Evolutionary conservation across 208 protist species (phyloP).

Genomic region (Angomonas deanei): DNA sequence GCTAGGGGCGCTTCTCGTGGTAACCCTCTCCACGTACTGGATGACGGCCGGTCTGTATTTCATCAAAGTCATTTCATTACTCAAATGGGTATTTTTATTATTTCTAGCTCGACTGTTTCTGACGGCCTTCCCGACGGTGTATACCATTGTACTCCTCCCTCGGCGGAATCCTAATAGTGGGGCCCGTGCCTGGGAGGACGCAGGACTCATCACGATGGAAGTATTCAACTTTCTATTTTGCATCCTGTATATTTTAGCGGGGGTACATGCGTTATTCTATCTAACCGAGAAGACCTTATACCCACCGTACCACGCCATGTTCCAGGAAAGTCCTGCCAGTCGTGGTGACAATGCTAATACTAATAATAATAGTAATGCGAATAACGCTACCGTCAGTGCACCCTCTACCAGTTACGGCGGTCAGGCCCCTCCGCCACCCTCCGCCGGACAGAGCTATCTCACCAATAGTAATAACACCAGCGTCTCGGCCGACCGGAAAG

Average conservation of each 20-base stretch:
- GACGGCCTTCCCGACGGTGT: constrained; percentile 38
- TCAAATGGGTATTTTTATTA: constrained; percentile 15
- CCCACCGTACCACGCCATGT: constrained; percentile 23
- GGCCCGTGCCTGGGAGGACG: constrained; percentile 29
- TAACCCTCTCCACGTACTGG: constrained; percentile 34
- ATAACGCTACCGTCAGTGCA: no score
- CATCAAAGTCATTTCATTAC: constrained; percentile 10
- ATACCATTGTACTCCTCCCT: constrained; percentile 29
- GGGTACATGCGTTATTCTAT: constrained; percentile 30
- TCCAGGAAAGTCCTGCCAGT: no score
- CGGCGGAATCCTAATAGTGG: not conserved
- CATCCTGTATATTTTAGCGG: constrained; percentile 20
- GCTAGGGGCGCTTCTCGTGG: constrained; percentile 13
- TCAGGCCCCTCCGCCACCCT: no score
- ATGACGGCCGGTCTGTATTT: constrained; percentile 24
- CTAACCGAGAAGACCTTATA: constrained; percentile 45
- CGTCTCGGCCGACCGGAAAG: no score
- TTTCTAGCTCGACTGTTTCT: constrained; percentile 35
- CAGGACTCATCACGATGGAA: constrained; percentile 28
- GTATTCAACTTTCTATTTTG: constrained; percentile 33
- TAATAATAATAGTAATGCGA: no score
- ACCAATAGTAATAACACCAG: no score
- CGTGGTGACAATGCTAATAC: no score
- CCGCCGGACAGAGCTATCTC: no score
- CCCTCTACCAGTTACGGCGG: no score